Evolutionary conservation across 805 yeast species (phyloP), one percentile per base, ranked within the genome.

Genomic region (Saccharomycopsis javanensis): DNA sequence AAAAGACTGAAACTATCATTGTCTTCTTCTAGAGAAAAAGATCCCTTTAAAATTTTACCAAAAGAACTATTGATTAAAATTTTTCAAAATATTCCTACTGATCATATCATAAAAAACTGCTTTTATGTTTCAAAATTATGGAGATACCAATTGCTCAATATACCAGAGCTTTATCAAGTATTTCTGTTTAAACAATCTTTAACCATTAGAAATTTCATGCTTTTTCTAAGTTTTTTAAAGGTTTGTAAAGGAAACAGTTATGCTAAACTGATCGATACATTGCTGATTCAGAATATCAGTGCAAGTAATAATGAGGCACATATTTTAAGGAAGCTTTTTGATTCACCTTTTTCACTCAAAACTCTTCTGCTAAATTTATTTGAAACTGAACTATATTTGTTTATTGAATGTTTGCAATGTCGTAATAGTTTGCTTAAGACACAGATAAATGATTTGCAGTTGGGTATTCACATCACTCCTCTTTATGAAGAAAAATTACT

Each of bases 401-500:
- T 59, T 5, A 18, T 59, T 1, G 61, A 59, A 18, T 35, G 46
- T n/a, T 20, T 57, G 11, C 33, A 50, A 5, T 42, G 50, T 37
- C 15, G 48, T 50, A 34, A 56, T 20, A 4, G 25, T n/a, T 16
- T 23, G 7, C 20, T 37, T 15, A 27, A 20, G 27, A 3, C 46
- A 6, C 8, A 50, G 7, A 25, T 55, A 11, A n/a, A 33, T 16
- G 37, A 35, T 13, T 45, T 59, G 15, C 30, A 54, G 27, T 25
- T 59, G 13, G 20, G 55, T 4, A 30, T 56, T 7, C 55, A 56
- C 23, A 46, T 57, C 11, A 56, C 59, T 10, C 61, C 61, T 13
- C 53, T 53, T 23, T 30, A 15, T 18, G 61, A 59, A 35, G 61
- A 59, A 48, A 38, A 51, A 30, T 16, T 59, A 10, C 54, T 59